Evolutionary conservation across 805 yeast genomes (phyloP), one percentile per base, ranked within the genome.

Genomic region (Kluyveromyces aestuarii): DNA sequence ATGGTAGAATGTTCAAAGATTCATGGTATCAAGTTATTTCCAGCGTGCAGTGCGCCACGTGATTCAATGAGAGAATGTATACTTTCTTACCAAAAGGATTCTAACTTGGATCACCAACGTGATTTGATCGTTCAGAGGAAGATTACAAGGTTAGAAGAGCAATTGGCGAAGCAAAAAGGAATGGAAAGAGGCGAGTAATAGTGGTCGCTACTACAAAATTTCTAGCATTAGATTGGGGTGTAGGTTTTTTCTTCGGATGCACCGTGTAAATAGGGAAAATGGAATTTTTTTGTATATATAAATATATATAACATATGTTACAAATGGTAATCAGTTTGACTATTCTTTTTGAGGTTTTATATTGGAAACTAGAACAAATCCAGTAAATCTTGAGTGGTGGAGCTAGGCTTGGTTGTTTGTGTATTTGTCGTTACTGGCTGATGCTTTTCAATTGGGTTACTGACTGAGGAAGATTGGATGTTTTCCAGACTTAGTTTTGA

Each of bases 31-130:
- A 82, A 78, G 41, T 87, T 80, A 5, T 77, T 85, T 71, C 80
- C 79, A 57, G 72, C 75, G 40, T 87, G 96, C 57, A 74, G 77
- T 44, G 72, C 64, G n/a, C 73, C 76, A 50, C 77, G 81, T 54
- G 72, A 75, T 47, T 74, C 71, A 14, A 79, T 84, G 77, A 71
- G 76, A 55, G 76, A 69, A 8, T 87, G 96, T 66, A 79, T 87
- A 44, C 64, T 73, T 18, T 66, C 71, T 19, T 78, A 77, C 54
- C 88, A 84, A 65, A 72, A 72, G 42, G 76, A 78, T 53, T 48
- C 55, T 2, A 78, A 80, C 55, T 74, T 84, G 49, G 95, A 87
- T 62, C 72, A 70, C 41, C 87, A 86, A 60, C 72, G 88, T 55
- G 88, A 83, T 56, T 66, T 75, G 45, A 71, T 80, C 52, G 80